Percentiles rank a stretch among this genome's conserved stretches.
phyloP scores from a whole-genome alignment of 2,329 filamentous ascomycete species.

The Botrytis byssoidea region DNA sequence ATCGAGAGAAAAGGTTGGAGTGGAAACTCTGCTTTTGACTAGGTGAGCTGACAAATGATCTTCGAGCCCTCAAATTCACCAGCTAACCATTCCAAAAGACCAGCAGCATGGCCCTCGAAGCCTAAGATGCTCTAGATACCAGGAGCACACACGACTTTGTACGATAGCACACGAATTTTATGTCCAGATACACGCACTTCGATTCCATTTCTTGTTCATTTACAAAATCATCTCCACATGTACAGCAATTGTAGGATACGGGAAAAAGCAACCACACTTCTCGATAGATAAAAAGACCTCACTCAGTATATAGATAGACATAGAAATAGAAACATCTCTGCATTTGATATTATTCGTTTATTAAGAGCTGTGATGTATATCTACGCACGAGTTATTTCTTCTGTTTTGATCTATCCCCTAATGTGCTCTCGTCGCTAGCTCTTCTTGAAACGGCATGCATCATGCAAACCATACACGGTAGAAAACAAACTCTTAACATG shows the following conservation, averaged over 20 bases:
- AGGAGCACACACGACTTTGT: background rate
- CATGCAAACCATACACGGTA: background rate
- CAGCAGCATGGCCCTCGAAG: constrained; percentile 35
- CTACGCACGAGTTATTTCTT: background rate
- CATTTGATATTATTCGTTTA: background rate
- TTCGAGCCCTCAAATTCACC: background rate
- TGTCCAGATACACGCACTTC: constrained; percentile 8
- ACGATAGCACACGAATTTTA: constrained; percentile 12
- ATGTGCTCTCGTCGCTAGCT: background rate
- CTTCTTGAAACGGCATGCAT: background rate
- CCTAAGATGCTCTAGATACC: constrained; percentile 12
- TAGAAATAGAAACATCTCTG: constrained; percentile 14
- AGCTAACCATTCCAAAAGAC: constrained; percentile 30
- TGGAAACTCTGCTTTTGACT: constrained; percentile 38
- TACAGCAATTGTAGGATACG: constrained; percentile 17
- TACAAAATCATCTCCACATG: constrained; percentile 3
- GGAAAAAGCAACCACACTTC: constrained; percentile 6
- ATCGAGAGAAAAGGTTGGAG: constrained; percentile 37
- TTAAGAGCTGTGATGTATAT: background rate
- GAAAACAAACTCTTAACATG: background rate
- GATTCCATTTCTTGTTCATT: background rate
- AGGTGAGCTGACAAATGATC: constrained; percentile 35
- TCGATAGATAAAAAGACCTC: constrained; percentile 7
- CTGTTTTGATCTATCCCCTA: background rate
- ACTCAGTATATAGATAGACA: constrained; percentile 8